Evolutionary conservation across 257 asterid genomes (phyloP).

Genomic region (Linderniella brevidens): DNA sequence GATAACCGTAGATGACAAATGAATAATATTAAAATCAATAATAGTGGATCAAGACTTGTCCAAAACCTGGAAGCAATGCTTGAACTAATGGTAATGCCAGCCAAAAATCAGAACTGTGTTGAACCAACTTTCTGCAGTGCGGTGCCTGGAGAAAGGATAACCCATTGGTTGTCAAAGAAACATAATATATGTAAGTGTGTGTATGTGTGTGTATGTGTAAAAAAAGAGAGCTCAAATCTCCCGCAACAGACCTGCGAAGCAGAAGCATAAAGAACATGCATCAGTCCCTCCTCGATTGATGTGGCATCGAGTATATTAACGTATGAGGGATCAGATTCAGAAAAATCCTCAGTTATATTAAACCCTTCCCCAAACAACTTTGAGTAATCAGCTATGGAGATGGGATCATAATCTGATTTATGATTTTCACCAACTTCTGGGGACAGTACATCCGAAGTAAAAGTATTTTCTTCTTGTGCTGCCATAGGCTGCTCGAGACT

Average conservation of each 20-base stretch:
- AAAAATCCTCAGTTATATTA: conserved; percentile 34
- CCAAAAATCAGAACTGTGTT: conserved; percentile 56
- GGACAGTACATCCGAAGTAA: conserved; percentile 23
- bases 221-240: neutral
- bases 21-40: neutral
- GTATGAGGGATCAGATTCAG: conserved; percentile 56
- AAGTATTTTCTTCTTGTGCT: conserved; percentile 24
- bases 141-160: conserved; percentile 40
- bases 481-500: conserved; percentile 38
- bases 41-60: conserved; percentile 7
- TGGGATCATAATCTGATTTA: conserved; percentile 22
- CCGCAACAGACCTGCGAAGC: conserved; percentile 72
- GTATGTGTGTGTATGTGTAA: neutral
- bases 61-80: conserved; percentile 89
- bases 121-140: conserved; percentile 82
- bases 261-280: conserved; percentile 89
- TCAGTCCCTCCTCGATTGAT: conserved; percentile 76
- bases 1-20: neutral
- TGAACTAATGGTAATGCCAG: conserved; percentile 76
- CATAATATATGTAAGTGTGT: neutral
- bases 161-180: neutral
- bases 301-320: conserved; percentile 61
- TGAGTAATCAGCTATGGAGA: conserved; percentile 46
- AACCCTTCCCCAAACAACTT: conserved; percentile 77
- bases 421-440: conserved; percentile 37